Conservation (phyloP, 2,329 filamentous ascomycete genomes). For the Coniochaeta sp. region DNA sequence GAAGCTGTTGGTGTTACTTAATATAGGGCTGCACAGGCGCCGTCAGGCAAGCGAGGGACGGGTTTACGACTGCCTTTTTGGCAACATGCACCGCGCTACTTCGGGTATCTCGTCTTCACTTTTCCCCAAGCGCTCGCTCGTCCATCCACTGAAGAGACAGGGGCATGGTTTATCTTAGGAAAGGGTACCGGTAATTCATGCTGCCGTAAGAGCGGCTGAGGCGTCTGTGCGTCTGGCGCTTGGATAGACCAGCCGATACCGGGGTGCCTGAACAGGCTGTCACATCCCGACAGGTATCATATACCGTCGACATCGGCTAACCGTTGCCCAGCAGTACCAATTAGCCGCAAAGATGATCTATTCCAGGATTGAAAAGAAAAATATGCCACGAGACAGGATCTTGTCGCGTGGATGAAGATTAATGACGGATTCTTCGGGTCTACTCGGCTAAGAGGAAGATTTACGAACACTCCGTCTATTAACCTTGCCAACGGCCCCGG, state of each 20-base stretch:
- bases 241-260: neutral
- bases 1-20: slow-evolving; percentile 15
- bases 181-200: neutral
- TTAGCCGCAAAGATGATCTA: neutral
- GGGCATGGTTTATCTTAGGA: neutral
- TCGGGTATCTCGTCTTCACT: neutral
- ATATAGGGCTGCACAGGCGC: slow-evolving; percentile 17
- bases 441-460: neutral
- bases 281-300: neutral
- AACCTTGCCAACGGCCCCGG: neutral
- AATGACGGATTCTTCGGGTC: neutral
- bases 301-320: neutral
- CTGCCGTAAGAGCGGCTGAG: neutral
- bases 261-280: neutral
- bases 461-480: neutral
- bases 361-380: neutral
- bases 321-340: neutral
- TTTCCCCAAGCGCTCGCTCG: neutral
- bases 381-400: neutral
- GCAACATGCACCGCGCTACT: neutral
- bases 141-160: neutral
- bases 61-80: neutral
- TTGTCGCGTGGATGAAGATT: neutral
- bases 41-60: neutral
- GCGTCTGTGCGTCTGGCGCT: neutral